These are phyloP conservation scores for Dictyostelium purpureum DNA, from an alignment of 78 protist species.

Conservation along the genomic window DNA sequence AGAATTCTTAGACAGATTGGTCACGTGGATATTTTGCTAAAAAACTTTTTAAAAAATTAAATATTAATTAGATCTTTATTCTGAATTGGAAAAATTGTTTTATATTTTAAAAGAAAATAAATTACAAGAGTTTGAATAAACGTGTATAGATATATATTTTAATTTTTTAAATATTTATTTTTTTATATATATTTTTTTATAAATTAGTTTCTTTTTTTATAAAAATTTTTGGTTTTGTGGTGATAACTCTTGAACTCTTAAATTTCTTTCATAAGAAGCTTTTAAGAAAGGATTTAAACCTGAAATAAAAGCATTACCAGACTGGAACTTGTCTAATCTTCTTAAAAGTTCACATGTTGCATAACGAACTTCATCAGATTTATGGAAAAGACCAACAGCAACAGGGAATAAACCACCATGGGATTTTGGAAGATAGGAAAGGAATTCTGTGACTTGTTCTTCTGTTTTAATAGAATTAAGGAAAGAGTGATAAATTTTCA, in stretches of 20 bases:
- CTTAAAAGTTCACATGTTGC: constrained; percentile 80
- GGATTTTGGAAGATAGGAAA: constrained; percentile 86
- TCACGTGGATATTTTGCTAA: too few relatives aligned
- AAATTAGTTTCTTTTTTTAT: background rate
- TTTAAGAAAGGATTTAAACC: constrained; percentile 74
- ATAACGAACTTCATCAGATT: constrained; percentile 71
- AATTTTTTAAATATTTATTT: background rate
- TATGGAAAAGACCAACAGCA: constrained; percentile 85
- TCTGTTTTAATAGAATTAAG: constrained; percentile 52
- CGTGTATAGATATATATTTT: too few relatives aligned
- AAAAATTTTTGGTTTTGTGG: background rate
- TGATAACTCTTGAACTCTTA: constrained; percentile 13
- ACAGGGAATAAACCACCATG: constrained; percentile 90
- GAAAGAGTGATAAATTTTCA: constrained; percentile 58
- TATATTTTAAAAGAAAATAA: too few relatives aligned
- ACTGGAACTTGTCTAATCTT: constrained; percentile 78
- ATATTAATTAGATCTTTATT: too few relatives aligned
- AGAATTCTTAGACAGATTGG: too few relatives aligned
- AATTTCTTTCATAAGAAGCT: constrained; percentile 59
- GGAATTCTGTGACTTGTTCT: constrained; percentile 83
- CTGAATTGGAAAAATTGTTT: too few relatives aligned
- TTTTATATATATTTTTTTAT: background rate
- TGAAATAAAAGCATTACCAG: constrained; percentile 66
- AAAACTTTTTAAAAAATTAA: too few relatives aligned
- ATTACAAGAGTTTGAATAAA: too few relatives aligned